Evolutionary conservation across 2,329 filamentous ascomycete genomes (phyloP).

Genomic region (Sporothrix brunneoviolacea): DNA sequence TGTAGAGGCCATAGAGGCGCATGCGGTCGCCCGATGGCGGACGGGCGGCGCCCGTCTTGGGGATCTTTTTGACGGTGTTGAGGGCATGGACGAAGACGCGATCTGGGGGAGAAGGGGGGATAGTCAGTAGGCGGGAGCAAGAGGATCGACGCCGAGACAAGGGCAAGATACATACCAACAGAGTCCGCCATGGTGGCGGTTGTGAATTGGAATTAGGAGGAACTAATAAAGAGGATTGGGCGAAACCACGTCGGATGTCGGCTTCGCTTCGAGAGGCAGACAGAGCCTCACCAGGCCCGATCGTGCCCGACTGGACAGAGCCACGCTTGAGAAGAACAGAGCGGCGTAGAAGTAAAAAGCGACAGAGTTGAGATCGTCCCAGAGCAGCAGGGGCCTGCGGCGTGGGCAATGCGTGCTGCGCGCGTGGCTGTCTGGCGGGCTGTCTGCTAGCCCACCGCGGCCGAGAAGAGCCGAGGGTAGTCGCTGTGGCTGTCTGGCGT

Average conservation of each 20-base stretch:
- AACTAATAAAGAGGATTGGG: not conserved
- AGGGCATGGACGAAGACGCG: constrained; percentile 98
- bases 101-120: constrained; percentile 55
- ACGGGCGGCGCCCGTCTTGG: constrained; percentile 82
- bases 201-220: not conserved
- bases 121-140: not conserved
- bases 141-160: not conserved
- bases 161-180: constrained; percentile 35
- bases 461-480: constrained; percentile 7
- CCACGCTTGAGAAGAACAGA: too few relatives aligned
- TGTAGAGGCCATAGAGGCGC: constrained; percentile 95
- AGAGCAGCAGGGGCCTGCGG: too few relatives aligned
- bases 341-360: too few relatives aligned
- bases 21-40: constrained; percentile 80
- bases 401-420: not conserved
- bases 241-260: too few relatives aligned
- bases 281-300: too few relatives aligned
- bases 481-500: not conserved
- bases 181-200: constrained; percentile 41
- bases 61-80: constrained; percentile 97
- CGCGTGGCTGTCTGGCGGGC: not conserved
- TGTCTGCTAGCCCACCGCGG: not conserved
- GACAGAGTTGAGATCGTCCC: too few relatives aligned
- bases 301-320: too few relatives aligned
- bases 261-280: too few relatives aligned